Evolutionary conservation across 108 stramenopile species (phyloP).

Genomic region (Nannochloropsis oceanica): DNA sequence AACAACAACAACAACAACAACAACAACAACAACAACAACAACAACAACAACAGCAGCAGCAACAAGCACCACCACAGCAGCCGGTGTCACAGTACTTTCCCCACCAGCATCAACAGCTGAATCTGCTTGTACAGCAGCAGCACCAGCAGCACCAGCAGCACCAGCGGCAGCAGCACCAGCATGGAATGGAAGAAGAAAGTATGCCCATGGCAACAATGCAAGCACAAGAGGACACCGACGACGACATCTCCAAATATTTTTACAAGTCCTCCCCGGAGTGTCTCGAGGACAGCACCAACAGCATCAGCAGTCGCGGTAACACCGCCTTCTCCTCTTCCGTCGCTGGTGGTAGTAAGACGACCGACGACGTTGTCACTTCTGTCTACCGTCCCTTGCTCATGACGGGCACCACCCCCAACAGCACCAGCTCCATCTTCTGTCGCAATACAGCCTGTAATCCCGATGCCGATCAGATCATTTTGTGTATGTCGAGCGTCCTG

Average conservation of each 20-base stretch:
- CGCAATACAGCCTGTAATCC: not conserved
- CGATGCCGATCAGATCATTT: constrained; percentile 7
- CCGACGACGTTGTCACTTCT: not conserved
- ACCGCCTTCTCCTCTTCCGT: no score
- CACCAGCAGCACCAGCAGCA: no score
- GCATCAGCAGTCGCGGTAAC: not conserved
- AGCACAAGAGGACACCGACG: not conserved
- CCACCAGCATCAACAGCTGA: no score
- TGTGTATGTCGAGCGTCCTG: constrained; percentile 3
- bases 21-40: not conserved
- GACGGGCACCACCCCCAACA: not conserved
- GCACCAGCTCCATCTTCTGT: not conserved
- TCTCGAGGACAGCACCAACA: not conserved
- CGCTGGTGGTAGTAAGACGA: not conserved
- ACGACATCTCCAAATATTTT: not conserved
- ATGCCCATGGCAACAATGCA: not conserved
- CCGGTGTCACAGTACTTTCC: not conserved
- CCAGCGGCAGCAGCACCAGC: no score
- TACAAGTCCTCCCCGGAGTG: not conserved
- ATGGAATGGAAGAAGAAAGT: not conserved
- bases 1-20: not conserved
- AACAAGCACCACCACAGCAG: not conserved
- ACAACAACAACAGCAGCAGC: not conserved
- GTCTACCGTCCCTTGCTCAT: not conserved
- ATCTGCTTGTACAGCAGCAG: no score